Evolutionary conservation across 2,329 filamentous ascomycete species (phyloP).

Genomic region (Zopfia rhizophila): DNA sequence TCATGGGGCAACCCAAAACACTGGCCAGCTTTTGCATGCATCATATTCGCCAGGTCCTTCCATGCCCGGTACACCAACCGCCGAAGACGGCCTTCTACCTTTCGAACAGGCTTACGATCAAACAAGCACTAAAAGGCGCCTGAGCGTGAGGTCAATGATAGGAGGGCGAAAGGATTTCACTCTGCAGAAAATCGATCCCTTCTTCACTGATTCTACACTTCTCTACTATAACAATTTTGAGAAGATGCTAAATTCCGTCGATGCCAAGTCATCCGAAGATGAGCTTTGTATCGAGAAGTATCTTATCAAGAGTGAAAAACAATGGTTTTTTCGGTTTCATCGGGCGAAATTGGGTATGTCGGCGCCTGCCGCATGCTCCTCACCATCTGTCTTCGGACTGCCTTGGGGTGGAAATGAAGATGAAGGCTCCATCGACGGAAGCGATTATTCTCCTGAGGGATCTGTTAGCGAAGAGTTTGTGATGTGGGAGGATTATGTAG

Average conservation of each 20-base stretch:
- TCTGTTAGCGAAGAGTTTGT: too few species aligned
- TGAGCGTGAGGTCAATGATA: slow-evolving; percentile 66
- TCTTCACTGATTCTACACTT: slow-evolving; percentile 72
- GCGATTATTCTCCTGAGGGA: slow-evolving; percentile 13
- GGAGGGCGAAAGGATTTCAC: slow-evolving; percentile 71
- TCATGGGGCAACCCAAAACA: too few species aligned
- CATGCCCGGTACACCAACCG: slow-evolving; percentile 4
- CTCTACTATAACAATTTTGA: slow-evolving; percentile 70
- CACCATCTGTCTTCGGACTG: slow-evolving; percentile 1
- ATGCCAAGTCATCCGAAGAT: slow-evolving; percentile 66
- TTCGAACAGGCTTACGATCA: slow-evolving; percentile 22
- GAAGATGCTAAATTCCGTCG: slow-evolving; percentile 64
- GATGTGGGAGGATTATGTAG: slow-evolving; percentile 30
- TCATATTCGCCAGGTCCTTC: slow-evolving; percentile 12
- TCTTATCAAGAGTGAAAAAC: slow-evolving; percentile 72
- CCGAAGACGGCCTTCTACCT: slow-evolving; percentile 20
- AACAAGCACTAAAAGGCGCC: slow-evolving; percentile 23
- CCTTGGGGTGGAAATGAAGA: slow-evolving; percentile 6
- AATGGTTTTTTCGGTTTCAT: slow-evolving; percentile 64
- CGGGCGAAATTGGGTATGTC: slow-evolving; percentile 30
- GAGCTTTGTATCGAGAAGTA: slow-evolving; percentile 73
- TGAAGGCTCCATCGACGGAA: too few species aligned
- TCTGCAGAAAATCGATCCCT: slow-evolving; percentile 74
- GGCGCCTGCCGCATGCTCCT: slow-evolving; percentile 11
- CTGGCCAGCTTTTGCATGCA: slow-evolving; percentile 64